Evolutionary conservation across 768 basidiomycete genomes (phyloP).

Genomic region (Tylopilus felleus): DNA sequence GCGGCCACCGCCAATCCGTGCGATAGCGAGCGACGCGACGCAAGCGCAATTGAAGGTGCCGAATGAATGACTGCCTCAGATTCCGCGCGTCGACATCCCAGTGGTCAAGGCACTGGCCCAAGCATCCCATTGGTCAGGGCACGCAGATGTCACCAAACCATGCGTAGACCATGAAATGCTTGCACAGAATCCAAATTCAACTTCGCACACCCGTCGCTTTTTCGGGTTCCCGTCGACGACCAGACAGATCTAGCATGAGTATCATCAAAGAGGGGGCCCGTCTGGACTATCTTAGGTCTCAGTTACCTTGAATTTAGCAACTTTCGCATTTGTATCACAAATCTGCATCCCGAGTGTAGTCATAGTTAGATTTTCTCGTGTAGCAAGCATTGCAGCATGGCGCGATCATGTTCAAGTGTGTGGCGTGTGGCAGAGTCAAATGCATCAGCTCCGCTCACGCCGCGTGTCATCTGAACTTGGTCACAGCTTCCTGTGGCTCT

Average conservation of each 20-base stretch:
- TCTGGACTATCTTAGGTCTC: background rate
- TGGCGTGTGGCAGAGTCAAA: no score
- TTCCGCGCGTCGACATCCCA: background rate
- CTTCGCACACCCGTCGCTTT: background rate
- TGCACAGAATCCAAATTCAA: background rate
- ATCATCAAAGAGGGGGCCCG: background rate
- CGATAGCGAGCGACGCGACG: background rate
- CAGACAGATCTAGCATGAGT: background rate
- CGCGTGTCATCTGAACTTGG: no score
- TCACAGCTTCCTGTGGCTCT: no score
- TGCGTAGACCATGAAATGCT: background rate
- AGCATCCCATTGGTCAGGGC: background rate
- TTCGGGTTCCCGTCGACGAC: background rate
- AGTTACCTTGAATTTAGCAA: background rate
- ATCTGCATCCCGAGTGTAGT: background rate
- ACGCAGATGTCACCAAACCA: background rate
- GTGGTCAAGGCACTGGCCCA: background rate
- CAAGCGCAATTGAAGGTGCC: conserved; percentile 14
- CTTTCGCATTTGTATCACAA: background rate
- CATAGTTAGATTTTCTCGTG: background rate
- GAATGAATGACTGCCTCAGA: conserved; percentile 13
- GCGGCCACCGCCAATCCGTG: background rate
- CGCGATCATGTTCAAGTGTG: no score
- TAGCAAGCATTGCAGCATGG: background rate
- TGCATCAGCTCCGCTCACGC: no score